phyloP scores from a whole-genome alignment of 2,329 filamentous ascomycete genomes.

The Grosmannia penicillata region DNA sequence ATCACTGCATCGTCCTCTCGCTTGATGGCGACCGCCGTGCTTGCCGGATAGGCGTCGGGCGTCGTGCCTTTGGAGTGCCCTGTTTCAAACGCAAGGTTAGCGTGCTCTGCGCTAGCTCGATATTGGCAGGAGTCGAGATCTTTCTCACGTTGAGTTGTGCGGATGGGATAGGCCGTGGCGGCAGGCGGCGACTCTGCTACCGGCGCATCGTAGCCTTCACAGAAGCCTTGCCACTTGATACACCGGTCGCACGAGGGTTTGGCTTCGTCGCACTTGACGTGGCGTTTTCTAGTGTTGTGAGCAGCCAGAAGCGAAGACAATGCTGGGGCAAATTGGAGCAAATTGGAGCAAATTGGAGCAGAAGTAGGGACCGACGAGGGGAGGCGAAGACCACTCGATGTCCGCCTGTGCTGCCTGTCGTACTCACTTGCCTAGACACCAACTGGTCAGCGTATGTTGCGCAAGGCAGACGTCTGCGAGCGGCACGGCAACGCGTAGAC shows the following conservation, averaged over 20 bases:
- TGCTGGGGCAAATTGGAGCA: neutral
- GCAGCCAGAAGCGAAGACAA: neutral
- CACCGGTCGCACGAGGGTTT: slow-evolving; percentile 17
- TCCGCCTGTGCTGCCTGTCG: no score
- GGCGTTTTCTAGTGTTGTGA: slow-evolving; percentile 11
- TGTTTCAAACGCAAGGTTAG: no score
- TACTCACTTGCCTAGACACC: neutral
- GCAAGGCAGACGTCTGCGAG: neutral
- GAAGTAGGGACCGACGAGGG: neutral
- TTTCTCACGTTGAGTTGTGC: no score
- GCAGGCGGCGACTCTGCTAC: no score
- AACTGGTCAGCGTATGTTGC: neutral
- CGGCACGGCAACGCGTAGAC: neutral
- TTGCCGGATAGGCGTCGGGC: neutral
- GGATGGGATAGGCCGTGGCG: no score
- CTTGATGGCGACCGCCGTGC: neutral
- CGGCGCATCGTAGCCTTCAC: slow-evolving; percentile 15
- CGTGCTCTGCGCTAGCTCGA: no score
- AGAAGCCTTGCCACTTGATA: slow-evolving; percentile 15
- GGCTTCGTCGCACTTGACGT: slow-evolving; percentile 15
- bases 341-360: neutral
- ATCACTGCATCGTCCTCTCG: neutral
- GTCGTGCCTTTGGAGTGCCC: no score
- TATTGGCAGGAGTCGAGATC: no score
- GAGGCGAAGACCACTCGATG: neutral